These are phyloP conservation scores for Candida bentonensis DNA, from an alignment of 805 yeast species.

Conservation along the genomic window DNA sequence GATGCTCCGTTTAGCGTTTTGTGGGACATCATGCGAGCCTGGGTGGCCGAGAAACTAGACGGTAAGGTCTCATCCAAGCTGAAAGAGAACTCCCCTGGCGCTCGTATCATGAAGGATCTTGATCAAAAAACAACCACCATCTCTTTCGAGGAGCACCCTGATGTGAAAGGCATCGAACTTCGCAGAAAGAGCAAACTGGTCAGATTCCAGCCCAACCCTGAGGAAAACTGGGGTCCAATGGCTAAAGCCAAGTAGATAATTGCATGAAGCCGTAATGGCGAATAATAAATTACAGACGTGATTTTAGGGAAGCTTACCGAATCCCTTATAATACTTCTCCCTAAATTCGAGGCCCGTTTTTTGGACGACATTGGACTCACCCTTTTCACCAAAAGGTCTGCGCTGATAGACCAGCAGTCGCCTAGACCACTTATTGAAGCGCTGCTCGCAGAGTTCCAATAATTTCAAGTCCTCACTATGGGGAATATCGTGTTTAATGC, in stretches of 20 bases:
- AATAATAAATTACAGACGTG: not conserved
- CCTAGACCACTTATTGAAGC: slow-evolving; percentile 88
- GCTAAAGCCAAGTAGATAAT: slow-evolving; percentile 30
- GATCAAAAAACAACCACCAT: slow-evolving; percentile 17
- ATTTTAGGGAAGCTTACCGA: slow-evolving; percentile 15
- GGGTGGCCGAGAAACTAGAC: slow-evolving; percentile 32
- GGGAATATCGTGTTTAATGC: slow-evolving; percentile 51
- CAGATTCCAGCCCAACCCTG: slow-evolving; percentile 83
- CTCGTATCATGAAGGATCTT: slow-evolving; percentile 14
- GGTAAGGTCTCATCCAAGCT: slow-evolving; percentile 20
- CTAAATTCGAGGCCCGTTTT: slow-evolving; percentile 47
- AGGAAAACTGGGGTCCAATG: slow-evolving; percentile 95
- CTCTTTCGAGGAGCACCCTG: slow-evolving; percentile 48
- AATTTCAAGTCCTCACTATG: slow-evolving; percentile 61
- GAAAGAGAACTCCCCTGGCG: slow-evolving; percentile 21
- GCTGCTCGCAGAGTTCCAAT: slow-evolving; percentile 66
- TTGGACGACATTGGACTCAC: slow-evolving; percentile 36
- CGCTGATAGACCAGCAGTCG: slow-evolving; percentile 70
- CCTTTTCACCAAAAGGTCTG: slow-evolving; percentile 25
- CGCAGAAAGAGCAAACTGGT: slow-evolving; percentile 69
- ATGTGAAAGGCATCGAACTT: slow-evolving; percentile 39
- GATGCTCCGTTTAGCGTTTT: slow-evolving; percentile 74
- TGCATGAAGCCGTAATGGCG: not conserved
- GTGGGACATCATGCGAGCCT: slow-evolving; percentile 58
- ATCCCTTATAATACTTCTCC: slow-evolving; percentile 62